Evolutionary conservation across 768 basidiomycete genomes (phyloP), one percentile per base, ranked within the genome.

Genomic region (Crassisporium funariophilum): DNA sequence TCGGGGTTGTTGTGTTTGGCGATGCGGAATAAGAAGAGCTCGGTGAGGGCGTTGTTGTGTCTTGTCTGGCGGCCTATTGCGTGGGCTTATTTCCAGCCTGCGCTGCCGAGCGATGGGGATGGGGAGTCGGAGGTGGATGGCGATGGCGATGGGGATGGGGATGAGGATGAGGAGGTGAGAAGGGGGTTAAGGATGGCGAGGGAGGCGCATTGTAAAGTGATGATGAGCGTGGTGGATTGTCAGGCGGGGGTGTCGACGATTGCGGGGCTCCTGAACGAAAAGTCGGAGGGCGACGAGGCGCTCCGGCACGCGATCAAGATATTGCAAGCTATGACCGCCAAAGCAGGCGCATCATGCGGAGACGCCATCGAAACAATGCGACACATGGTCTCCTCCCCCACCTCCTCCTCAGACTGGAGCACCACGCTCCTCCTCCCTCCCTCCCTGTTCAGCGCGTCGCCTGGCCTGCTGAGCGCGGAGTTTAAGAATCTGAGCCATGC

Each of bases 1-100:
- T 69, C 72, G 11, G 72, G 73, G 0, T 67, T 87, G 20, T 69
- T 87, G 10, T 65, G 73, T 10, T 65, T 79, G 6, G 81, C 79
- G 1, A 69, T 85, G 69, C 75, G 76, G 4, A 82, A 85, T 55
- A 79, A 74, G 60, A 84, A 82, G 67, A 80, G 79, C 27, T 74
- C 81, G 3, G 75, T 90, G 4, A 77, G 88, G 11, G 79, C 74
- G 4, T 64, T 91, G 1, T 76, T 75, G 3, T 78, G 79, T 44
- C 57, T 85, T 3, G 68, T 81, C 15, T 92, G 88, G 89, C 78
- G 87, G 4, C 70, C 75, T 31, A 57, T 84, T 24, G 64, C 74
- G 5, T 90, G 86, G 87, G 75, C 71, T 9, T 89, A 81, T 60
- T 74, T 85, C 61, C 81, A 77, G 44, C 81, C 83, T 1, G 72